Base-by-base conservation (phyloP, 2,329 filamentous ascomycete genomes). In the Hymenoscyphus linearis region DNA sequence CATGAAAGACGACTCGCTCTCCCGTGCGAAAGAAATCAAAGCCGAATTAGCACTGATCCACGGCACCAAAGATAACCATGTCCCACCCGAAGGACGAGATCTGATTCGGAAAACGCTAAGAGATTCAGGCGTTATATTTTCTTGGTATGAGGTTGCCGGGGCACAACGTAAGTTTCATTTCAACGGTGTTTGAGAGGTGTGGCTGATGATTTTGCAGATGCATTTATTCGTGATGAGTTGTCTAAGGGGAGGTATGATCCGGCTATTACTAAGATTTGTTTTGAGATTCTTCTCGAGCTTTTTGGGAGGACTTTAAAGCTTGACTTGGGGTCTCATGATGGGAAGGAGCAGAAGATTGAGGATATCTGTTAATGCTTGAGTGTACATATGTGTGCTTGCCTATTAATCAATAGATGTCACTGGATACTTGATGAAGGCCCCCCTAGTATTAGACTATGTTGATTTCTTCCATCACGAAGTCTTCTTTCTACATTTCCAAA, bases 201-300 rank as follows among this genome's bases (percentile, higher is more conserved):
- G 2, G 31, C 31, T 31, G 31, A 31, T 47, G 18, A 47, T 22
- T 47, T 47, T 22, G 7, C 64, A 83, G 82, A 96, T 78, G 93
- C 93, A 4, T 97, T 97, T 73, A 96, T 97, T 73, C 83, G 93
- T 18, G 93, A 97, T 71, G 93, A 97, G 78, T 79, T 95, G 62
- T 92, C 89, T 75, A 96, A 96, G 77, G 93, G 92, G n/a, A 82
- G 93, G 27, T 97, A 96, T 71, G 93, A 97, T 73, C 90, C 93
- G 0, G 91, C 90, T 22, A 82, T 97, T 61, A 86, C 87, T 3
- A 93, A 92, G 72, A 84, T 93, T 37, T 96, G 93, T 77, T 96
- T 96, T 72, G 90, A 96, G 79, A 88, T 97, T 74, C 76, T 97
- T 69, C 79, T 95, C 16, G 93, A 97, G 78, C 71, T 96, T 62